Evolutionary conservation across 345 rosid species (phyloP), one percentile per base, ranked within the genome.

Genomic region (Kandelia obovata): DNA sequence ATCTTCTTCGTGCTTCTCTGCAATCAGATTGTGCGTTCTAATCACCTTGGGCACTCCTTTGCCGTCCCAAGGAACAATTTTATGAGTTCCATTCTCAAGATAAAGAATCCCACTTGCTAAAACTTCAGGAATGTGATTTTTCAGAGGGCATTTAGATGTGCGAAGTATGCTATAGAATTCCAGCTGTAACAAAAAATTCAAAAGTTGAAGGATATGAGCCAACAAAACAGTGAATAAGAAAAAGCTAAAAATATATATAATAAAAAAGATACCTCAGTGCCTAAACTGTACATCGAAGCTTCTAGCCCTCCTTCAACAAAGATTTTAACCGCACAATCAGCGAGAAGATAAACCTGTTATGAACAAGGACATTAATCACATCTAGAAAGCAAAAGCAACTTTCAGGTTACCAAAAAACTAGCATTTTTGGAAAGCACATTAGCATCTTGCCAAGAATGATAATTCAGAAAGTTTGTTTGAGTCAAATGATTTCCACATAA

Each of bases 251-350:
- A 9, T 31, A 34, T 34, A 34, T 34, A 34, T 7, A 32, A 34
- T 6, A 34, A 5, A 67, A 46, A 65, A 15, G 62, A 53, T 84
- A 85, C 98, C 98, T 94, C 98, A 58, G 92, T 83, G 75, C 97
- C 98, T 76, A 94, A 83, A 75, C 95, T 79, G 64, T 89, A 81
- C 77, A 94, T 67, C 61, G 96, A 80, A 70, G 87, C 75, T 81
- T 94, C 97, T 67, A 86, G 72, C 39, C 98, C 98, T 62, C 75
- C 95, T 85, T 94, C 98, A 53, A 85, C 92, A 75, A 84, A 88
- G 66, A 94, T 79, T 81, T 94, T 94, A 62, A 91, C 83, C 13
- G 80, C 97, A 75, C 74, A 78, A 74, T 89, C 92, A 43, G 82
- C 81, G 53, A 91, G 71, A 74, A 94, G 87, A 83, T 84, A 91